A percentile compares a stretch with the other conserved stretches of the same genome.
Conservation (phyloP, 306 rosid genomes). For the Fagus crenata region DNA sequence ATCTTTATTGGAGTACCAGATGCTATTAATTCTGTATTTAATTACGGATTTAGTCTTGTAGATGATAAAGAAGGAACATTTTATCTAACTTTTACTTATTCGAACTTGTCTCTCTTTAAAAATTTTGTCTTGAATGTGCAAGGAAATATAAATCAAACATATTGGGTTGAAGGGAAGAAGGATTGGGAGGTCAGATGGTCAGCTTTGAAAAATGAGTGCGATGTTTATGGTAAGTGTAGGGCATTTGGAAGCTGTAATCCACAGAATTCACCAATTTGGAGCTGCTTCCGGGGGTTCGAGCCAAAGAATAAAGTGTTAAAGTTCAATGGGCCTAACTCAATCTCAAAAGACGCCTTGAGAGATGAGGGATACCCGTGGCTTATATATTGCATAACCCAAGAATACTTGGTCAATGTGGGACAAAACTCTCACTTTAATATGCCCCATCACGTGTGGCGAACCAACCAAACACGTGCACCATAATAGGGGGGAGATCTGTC, state of each 20-base stretch:
- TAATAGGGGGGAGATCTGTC: no score
- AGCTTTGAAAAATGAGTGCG: constrained; percentile 13
- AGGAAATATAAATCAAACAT: not conserved
- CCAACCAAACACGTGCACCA: no score
- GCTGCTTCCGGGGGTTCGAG: constrained; percentile 47
- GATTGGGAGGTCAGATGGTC: not conserved
- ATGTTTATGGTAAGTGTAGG: constrained; percentile 42
- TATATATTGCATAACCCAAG: no score
- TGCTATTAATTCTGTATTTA: not conserved
- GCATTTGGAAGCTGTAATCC: constrained; percentile 21
- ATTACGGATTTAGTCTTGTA: not conserved
- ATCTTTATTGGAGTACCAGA: constrained; percentile 44
- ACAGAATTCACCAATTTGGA: constrained; percentile 15
- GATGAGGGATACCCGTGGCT: no score
- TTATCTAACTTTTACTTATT: not conserved
- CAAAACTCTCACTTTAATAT: no score
- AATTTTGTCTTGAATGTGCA: not conserved
- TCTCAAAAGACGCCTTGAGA: no score
- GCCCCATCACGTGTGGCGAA: no score
- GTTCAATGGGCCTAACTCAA: no score
- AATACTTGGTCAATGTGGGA: no score
- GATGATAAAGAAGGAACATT: constrained; percentile 6
- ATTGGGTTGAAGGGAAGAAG: not conserved
- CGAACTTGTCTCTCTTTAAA: not conserved
- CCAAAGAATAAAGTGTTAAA: constrained; percentile 26